Evolutionary conservation across 2,329 filamentous ascomycete species (phyloP).

Genomic region (Zasmidium angulare): DNA sequence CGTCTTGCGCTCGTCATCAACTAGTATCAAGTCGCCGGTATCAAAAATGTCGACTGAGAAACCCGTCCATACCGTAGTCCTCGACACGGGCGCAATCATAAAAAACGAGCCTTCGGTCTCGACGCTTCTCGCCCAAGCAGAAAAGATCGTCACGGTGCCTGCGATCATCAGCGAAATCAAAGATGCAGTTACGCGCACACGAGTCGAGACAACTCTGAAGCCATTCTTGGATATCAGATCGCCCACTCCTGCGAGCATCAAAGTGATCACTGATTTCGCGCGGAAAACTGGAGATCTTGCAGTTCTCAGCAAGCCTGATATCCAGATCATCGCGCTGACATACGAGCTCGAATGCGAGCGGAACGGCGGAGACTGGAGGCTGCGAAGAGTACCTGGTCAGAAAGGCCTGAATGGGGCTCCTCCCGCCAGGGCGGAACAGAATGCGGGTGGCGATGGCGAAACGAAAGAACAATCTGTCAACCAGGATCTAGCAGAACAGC

Average conservation of each 20-base stretch:
- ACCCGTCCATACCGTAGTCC: conserved; percentile 75
- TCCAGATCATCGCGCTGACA: conserved; percentile 83
- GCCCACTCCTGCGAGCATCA: conserved; percentile 74
- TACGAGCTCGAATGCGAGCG: conserved; percentile 94
- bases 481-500: too few species aligned
- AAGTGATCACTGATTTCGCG: conserved; percentile 80
- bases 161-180: conserved; percentile 84
- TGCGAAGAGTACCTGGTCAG: conserved; percentile 76
- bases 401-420: conserved; percentile 72
- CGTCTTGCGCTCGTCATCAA: neutral
- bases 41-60: conserved; percentile 51
- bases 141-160: conserved; percentile 78
- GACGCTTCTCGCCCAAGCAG: conserved; percentile 73
- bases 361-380: conserved; percentile 83
- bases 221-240: conserved; percentile 79
- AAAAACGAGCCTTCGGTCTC: conserved; percentile 87
- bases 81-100: conserved; percentile 91
- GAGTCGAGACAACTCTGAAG: conserved; percentile 79
- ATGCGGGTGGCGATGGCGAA: conserved; percentile 2
- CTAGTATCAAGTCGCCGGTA: neutral
- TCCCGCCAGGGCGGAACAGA: conserved; percentile 44
- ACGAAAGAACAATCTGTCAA: neutral
- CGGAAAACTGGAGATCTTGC: conserved; percentile 84
- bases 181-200: conserved; percentile 74
- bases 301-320: conserved; percentile 84